These are phyloP conservation scores for Metarhizium anisopliae DNA, from an alignment of 2,329 filamentous ascomycete species.

Conservation along the genomic window DNA sequence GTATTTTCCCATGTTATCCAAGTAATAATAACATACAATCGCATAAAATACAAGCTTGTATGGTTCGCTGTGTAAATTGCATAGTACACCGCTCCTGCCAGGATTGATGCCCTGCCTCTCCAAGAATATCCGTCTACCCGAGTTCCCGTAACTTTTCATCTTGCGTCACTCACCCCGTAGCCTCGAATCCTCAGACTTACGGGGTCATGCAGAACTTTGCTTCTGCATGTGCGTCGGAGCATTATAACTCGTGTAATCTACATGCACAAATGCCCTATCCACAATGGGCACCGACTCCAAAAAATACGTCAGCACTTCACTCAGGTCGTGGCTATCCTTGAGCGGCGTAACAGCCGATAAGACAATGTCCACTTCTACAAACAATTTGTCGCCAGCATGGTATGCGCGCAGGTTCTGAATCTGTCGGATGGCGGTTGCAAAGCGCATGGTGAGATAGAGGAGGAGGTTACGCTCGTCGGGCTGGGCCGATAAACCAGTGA, in stretches of 20 bases:
- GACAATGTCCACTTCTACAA: constrained; percentile 74
- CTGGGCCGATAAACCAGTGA: constrained; percentile 69
- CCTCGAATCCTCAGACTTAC: not conserved
- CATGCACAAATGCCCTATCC: constrained; percentile 61
- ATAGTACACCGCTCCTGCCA: not conserved
- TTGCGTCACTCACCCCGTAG: not conserved
- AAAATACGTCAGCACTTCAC: constrained; percentile 72
- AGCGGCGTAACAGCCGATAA: constrained; percentile 67
- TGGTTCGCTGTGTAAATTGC: not conserved
- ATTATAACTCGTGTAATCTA: constrained; percentile 55
- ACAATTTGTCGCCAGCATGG: constrained; percentile 77
- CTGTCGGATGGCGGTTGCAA: constrained; percentile 76
- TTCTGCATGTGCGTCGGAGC: constrained; percentile 49
- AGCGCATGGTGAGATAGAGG: constrained; percentile 87
- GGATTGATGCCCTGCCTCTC: not conserved
- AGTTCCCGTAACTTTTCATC: not conserved
- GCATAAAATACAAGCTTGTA: not conserved
- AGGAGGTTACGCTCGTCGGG: constrained; percentile 78
- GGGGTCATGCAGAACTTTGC: constrained; percentile 11
- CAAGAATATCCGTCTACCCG: too few relatives aligned
- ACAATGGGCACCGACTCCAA: constrained; percentile 77
- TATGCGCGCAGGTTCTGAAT: constrained; percentile 82
- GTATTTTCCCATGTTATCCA: not conserved
- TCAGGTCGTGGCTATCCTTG: constrained; percentile 72
- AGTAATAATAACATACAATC: not conserved